A percentile compares a stretch with the other conserved stretches of the same genome.
These are phyloP conservation scores for Ephemerocybe angulata DNA, from an alignment of 768 basidiomycete species.

Conservation along the genomic window DNA sequence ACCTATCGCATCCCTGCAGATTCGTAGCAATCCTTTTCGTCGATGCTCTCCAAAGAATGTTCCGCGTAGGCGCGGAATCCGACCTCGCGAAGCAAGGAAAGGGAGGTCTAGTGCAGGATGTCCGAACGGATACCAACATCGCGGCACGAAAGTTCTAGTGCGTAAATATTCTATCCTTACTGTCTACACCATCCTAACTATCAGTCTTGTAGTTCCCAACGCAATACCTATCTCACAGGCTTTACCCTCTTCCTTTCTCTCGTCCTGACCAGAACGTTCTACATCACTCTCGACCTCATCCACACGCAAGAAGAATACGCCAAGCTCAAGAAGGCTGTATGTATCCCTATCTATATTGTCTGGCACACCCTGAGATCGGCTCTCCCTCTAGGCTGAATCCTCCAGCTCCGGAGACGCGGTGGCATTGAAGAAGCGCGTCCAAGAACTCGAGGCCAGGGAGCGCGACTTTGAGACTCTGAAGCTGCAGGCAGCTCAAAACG, in stretches of 20 bases:
- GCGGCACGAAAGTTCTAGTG: conserved; percentile 94
- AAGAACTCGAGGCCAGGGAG: conserved; percentile 51
- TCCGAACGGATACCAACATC: conserved; percentile 80
- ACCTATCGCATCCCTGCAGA: conserved; percentile 30
- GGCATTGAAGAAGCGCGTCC: conserved; percentile 66
- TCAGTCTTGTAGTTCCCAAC: conserved; percentile 60
- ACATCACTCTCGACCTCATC: conserved; percentile 88
- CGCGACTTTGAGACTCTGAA: conserved; percentile 76
- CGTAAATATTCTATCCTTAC: conserved; percentile 20
- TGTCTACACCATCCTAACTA: neutral
- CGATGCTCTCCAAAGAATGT: conserved; percentile 93
- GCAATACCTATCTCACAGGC: conserved; percentile 90
- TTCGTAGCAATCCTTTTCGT: conserved; percentile 85
- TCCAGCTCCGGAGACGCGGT: conserved; percentile 53
- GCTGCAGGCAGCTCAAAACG: conserved; percentile 77
- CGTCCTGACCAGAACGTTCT: conserved; percentile 89
- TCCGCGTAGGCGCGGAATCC: conserved; percentile 68
- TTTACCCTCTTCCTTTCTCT: conserved; percentile 95
- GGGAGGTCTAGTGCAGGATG: conserved; percentile 50
- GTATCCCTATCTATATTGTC: conserved; percentile 7
- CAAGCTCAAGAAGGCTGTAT: conserved; percentile 65
- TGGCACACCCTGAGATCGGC: neutral
- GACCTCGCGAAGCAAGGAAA: conserved; percentile 61
- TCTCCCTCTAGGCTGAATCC: conserved; percentile 13
- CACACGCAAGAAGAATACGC: conserved; percentile 85